These are phyloP conservation scores for Tylopilus orsonianus DNA, from an alignment of 1,284 basidiomycete genomes.

Conservation along the genomic window DNA sequence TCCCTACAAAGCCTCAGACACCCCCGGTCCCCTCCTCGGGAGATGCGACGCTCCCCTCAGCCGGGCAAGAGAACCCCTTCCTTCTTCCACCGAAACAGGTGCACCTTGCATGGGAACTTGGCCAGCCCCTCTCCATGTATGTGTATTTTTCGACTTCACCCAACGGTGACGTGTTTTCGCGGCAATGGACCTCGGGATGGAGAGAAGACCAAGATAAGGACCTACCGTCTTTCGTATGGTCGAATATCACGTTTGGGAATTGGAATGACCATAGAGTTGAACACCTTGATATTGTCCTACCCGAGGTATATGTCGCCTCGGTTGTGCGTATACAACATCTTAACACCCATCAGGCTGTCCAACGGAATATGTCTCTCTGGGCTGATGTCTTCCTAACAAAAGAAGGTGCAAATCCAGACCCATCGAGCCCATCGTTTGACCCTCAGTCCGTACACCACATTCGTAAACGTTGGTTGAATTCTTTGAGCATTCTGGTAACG, in stretches of 20 bases:
- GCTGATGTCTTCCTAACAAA: slow-evolving; percentile 83
- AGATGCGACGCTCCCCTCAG: slow-evolving; percentile 28
- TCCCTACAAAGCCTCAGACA: slow-evolving; percentile 31
- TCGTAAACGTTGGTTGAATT: slow-evolving; percentile 66
- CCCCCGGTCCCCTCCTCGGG: slow-evolving; percentile 22
- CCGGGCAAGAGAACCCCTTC: slow-evolving; percentile 39
- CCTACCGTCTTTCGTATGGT: slow-evolving; percentile 74
- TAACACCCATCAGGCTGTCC: slow-evolving; percentile 59
- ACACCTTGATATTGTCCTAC: slow-evolving; percentile 71
- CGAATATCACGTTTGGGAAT: slow-evolving; percentile 81
- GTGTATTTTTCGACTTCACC: slow-evolving; percentile 73
- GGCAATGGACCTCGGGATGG: slow-evolving; percentile 47
- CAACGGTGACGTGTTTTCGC: slow-evolving; percentile 57
- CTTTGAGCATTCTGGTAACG: not conserved
- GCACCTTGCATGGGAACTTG: slow-evolving; percentile 57
- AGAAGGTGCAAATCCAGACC: slow-evolving; percentile 65
- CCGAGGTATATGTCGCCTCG: slow-evolving; percentile 50
- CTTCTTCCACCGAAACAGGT: slow-evolving; percentile 53
- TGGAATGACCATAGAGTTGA: slow-evolving; percentile 69
- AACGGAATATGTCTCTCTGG: slow-evolving; percentile 81
- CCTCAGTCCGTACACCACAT: slow-evolving; percentile 67
- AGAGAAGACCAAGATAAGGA: slow-evolving; percentile 47
- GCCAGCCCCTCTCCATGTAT: slow-evolving; percentile 65
- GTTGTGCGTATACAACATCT: slow-evolving; percentile 3
- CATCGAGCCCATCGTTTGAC: slow-evolving; percentile 51